Evolutionary conservation across 352 stramenopile genomes (phyloP).

Genomic region (Blastocystis sp.): DNA sequence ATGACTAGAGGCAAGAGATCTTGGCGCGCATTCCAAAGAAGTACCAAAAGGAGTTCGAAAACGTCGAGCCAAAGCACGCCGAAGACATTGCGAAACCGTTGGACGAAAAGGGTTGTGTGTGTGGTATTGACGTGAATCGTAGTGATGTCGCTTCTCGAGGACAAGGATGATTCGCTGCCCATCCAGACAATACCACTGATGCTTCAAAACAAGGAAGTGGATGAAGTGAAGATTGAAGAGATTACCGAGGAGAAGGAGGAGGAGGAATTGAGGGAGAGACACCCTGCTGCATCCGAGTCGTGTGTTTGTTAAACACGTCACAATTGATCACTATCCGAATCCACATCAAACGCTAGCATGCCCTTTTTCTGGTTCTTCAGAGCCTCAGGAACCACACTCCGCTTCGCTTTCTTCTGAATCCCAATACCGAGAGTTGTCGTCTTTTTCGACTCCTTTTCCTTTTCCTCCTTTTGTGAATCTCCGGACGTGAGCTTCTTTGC

Average conservation of each 20-base stretch:
- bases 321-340: constrained; percentile 29
- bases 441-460: not conserved
- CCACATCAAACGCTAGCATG: constrained; percentile 10
- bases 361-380: not conserved
- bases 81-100: constrained; percentile 23
- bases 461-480: not conserved
- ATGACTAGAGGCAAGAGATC: not conserved
- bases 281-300: not conserved
- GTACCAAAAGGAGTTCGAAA: not conserved
- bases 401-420: too few species aligned
- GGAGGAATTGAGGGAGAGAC: not conserved
- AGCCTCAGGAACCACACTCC: not conserved
- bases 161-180: not conserved
- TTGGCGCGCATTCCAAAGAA: not conserved
- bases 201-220: constrained; percentile 14
- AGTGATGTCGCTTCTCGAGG: constrained; percentile 8
- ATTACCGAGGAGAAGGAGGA: constrained; percentile 6
- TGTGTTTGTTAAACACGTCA: not conserved
- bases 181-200: not conserved
- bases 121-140: not conserved
- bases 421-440: not conserved
- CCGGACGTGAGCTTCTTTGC: not conserved
- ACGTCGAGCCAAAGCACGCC: constrained; percentile 11
- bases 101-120: constrained; percentile 1
- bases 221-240: constrained; percentile 36